Conservation (phyloP, 805 yeast genomes). For the Starmerella vaccinii region DNA sequence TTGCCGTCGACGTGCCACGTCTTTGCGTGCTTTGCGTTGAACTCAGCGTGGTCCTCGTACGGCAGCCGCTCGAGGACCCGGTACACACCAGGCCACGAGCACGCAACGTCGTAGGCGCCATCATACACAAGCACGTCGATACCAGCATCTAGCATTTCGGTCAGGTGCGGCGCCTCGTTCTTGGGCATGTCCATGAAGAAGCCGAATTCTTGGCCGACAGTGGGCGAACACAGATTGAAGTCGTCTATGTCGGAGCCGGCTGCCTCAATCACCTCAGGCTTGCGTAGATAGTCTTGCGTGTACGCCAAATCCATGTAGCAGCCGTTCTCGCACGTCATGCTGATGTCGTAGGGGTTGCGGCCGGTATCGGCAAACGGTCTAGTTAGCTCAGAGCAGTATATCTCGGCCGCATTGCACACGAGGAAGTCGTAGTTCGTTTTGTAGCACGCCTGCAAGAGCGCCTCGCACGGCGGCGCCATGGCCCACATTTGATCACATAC, state of each 20-base stretch:
- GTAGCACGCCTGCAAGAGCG: conserved; percentile 71
- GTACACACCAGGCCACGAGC: conserved; percentile 92
- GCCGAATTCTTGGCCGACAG: conserved; percentile 67
- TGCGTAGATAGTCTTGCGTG: conserved; percentile 70
- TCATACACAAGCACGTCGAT: conserved; percentile 84
- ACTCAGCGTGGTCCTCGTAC: conserved; percentile 51
- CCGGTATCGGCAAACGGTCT: conserved; percentile 79
- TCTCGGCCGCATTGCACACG: conserved; percentile 82
- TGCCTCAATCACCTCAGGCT: conserved; percentile 62
- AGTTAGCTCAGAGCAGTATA: conserved; percentile 69
- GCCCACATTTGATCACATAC: conserved; percentile 64
- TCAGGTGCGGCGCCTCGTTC: conserved; percentile 68
- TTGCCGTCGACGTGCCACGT: conserved; percentile 38
- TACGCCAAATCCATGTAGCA: conserved; percentile 72
- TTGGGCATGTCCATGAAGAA: conserved; percentile 88
- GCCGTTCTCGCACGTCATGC: conserved; percentile 58
- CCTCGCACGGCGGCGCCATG: conserved; percentile 65
- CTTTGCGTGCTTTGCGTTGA: conserved; percentile 34
- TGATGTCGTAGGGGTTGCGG: conserved; percentile 80
- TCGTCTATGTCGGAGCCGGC: conserved; percentile 83
- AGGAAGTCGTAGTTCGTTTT: conserved; percentile 52
- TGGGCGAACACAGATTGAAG: conserved; percentile 44
- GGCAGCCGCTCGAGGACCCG: conserved; percentile 70
- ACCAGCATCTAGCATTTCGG: conserved; percentile 56
- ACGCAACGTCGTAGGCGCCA: conserved; percentile 92